phyloP scores from a whole-genome alignment of 805 yeast species.

The Yarrowia keelungensis region DNA sequence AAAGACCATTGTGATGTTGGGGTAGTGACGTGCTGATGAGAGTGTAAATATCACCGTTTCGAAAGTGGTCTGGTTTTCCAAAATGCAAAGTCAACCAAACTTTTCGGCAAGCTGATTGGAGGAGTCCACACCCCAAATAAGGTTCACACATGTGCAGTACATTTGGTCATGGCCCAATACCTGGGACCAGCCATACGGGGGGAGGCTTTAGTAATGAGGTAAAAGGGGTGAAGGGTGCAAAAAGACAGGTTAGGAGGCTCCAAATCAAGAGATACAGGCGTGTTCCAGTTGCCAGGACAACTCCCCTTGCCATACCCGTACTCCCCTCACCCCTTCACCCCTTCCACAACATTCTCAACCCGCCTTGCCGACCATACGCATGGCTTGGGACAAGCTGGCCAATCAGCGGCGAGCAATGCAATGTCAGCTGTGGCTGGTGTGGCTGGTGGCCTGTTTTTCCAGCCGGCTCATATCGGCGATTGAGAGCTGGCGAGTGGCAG shows the following conservation, averaged over 20 bases:
- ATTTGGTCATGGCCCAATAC: constrained; percentile 34
- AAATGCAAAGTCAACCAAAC: constrained; percentile 39
- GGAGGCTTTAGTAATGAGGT: not conserved
- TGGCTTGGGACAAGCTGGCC: constrained; percentile 16
- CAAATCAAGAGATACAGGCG: too few relatives aligned
- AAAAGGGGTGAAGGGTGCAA: not conserved
- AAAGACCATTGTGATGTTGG: constrained; percentile 39
- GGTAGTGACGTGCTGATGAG: constrained; percentile 39
- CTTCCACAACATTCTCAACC: constrained; percentile 33
- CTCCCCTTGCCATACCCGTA: too few relatives aligned
- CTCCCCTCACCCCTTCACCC: not conserved
- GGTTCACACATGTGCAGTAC: constrained; percentile 33
- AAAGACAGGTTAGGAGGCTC: too few relatives aligned
- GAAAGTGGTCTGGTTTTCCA: constrained; percentile 37
- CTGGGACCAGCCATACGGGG: constrained; percentile 11
- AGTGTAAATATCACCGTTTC: constrained; percentile 35
- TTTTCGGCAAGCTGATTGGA: constrained; percentile 36
- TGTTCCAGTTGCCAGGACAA: too few relatives aligned
- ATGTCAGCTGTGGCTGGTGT: constrained; percentile 35
- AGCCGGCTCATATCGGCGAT: not conserved
- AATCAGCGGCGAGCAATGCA: constrained; percentile 11
- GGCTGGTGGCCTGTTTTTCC: constrained; percentile 29
- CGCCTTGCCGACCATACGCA: constrained; percentile 26
- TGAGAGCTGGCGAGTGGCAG: not conserved
- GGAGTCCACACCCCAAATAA: constrained; percentile 5